Base-by-base conservation (phyloP, 345 rosid species). In the Sisymbrium irio region DNA sequence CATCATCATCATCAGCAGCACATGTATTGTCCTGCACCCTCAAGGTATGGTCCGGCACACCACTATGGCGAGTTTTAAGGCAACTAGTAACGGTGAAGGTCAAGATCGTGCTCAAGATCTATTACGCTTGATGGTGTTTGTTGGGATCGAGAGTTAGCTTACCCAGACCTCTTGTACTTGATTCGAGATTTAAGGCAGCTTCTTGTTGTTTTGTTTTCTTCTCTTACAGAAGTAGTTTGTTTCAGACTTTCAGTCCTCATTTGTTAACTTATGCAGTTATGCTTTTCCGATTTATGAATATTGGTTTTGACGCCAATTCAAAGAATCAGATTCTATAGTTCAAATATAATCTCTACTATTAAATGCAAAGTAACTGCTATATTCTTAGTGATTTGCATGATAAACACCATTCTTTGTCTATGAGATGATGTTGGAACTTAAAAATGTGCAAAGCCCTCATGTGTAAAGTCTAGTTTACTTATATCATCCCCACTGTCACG, bases 31-130 rank as follows among this genome's bases (percentile, higher is more conserved):
- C 18, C 55, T 60, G 40, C 60, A 50, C 63, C 56, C 5, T 51
- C 74, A 27, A 68, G 70, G 69, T 44, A 75, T 75, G 79, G 64
- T 61, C 27, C 62, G 7, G 15, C 62, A 20, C 42, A 45, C n/a
- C 32, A 49, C 11, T 37, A 66, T 15, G 39, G 20, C 0, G 62
- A 66, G 33, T 47, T 19, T 33, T 17, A 30, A 66, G 6, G 68
- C 22, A 50, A 41, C 40, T 32, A 51, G 67, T 69, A 61, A 5
- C 54, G 74, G 58, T 13, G 59, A 28, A 49, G 37, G 30, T 35
- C 17, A 5, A 5, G 4, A n/a, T 19, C 11, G 53, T 19, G 41
- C 55, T 8, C 6, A 5, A 50, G 36, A 15, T 40, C 50, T 19
- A 25, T 51, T 51, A 54, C 46, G 22, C 46, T n/a, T 57, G 60